Base-by-base conservation (phyloP, 495 filamentous ascomycete genomes). In the Hyaloscypha bicolor region DNA sequence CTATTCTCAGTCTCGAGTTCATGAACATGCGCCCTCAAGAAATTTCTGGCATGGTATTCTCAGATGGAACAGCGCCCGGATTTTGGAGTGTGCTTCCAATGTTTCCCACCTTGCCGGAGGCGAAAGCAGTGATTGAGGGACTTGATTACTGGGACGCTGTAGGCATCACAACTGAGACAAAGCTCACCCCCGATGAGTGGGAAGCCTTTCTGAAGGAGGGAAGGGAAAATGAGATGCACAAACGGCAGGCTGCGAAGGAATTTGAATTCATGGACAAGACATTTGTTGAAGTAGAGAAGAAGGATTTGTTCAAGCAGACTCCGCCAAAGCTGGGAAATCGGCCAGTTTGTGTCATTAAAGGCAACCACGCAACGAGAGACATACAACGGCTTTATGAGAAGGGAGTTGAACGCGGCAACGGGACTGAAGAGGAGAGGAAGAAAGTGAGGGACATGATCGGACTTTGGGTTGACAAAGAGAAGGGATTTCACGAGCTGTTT, bases 371-470 rank as follows among this genome's bases (percentile, higher is more conserved):
- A 8, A 62, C 21, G 19, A 45, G 33, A 19, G 65, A 63, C 32
- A 56, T 68, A 16, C 29, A 63, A 32, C 56, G 35, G 60, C 11
- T 77, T 62, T 76, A 72, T 62, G 60, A 71, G 66, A 72, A 70
- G 25, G 75, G 74, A 0, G 58, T 77, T 61, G 73, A 55, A 30
- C 69, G 62, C 33, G 75, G 75, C 9, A 76, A 75, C 57, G 76
- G 75, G 25, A 76, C 74, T 0, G 71, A 73, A 60, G 72, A 72
- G 37, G 64, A 78, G 67, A 69, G 75, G 63, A 66, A 48, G 37
- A 51, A 52, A 66, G 66, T 71, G 42, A 67, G 67, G 66, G 73
- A 74, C 58, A 16, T 72, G 64, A 72, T 78, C 37, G 55, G 56
- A 52, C 72, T 60, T 55, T 73, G 68, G 52, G 73, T 75, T 71